Evolutionary conservation across 148 eudicot species (phyloP), one percentile per base, ranked within the genome.

Genomic region (Fagopyrum tataricum): DNA sequence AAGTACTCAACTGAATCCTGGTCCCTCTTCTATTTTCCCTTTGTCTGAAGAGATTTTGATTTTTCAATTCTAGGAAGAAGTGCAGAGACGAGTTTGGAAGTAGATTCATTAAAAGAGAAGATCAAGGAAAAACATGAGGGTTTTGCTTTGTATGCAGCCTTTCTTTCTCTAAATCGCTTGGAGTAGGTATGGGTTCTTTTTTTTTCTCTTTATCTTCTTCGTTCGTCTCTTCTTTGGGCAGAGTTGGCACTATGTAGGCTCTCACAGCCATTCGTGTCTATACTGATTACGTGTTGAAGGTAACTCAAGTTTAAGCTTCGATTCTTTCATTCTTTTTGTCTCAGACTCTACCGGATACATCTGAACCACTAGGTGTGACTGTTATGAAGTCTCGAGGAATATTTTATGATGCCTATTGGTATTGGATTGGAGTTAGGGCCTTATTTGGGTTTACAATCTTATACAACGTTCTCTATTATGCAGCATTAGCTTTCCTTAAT

Each of bases 401-500:
- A 61, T 79, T 71, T 23, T 74, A 90, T 3, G 53, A 83, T 4
- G 73, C 87, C 39, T 73, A 82, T 48, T 83, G 88, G 90, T 90
- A 90, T 76, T 90, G 96, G 96, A 74, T 90, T 11, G 87, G 87
- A 58, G 79, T 75, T 8, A 89, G 75, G 3, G 96, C 90, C 44
- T 79, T 83, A 52, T 13, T 83, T 61, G 96, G 92, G 76, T 84
- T 83, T 71, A 64, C 70, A 4, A 0, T 86, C 13, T 12, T 88
- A 9, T 80, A 79, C 84, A 90, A 88, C 75, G 0, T 79, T n/a
- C 48, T 78, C 42, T 83, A 72, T 80, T 73, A 70, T 39, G 6
- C 78, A 73, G 87, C 85, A 62, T 89, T 90, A 4, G 31, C 87
- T 23, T 72, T 48, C n/a, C 84, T 89, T 40, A 80, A 79, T 73